These are phyloP conservation scores for Clavariopsis aquatica DNA, from an alignment of 495 filamentous ascomycete species.

Conservation along the genomic window DNA sequence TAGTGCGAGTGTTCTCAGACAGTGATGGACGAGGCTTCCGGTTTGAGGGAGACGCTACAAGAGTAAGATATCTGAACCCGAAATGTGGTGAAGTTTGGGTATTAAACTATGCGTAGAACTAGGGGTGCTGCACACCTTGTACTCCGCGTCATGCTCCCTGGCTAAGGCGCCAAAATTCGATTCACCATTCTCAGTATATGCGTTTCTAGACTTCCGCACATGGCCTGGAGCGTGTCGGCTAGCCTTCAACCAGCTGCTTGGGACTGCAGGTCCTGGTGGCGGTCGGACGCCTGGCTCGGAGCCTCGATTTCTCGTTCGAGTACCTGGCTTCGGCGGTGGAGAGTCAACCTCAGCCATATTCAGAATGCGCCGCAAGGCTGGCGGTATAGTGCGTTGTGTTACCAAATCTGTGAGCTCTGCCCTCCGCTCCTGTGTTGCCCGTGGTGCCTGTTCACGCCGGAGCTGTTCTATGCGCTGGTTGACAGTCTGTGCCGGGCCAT, in stretches of 20 bases:
- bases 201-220: conserved; percentile 28
- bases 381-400: conserved; percentile 53
- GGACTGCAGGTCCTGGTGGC: conserved; percentile 68
- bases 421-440: conserved; percentile 37
- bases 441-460: conserved; percentile 42
- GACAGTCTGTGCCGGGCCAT: conserved; percentile 35
- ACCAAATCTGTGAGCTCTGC: conserved; percentile 40
- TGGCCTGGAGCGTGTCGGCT: conserved; percentile 30
- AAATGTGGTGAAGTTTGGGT: conserved; percentile 46
- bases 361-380: conserved; percentile 60
- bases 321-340: conserved; percentile 60
- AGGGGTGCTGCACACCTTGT: conserved; percentile 33
- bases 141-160: conserved; percentile 13
- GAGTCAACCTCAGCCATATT: conserved; percentile 70
- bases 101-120: conserved; percentile 42
- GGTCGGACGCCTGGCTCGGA: conserved; percentile 42
- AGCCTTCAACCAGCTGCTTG: conserved; percentile 61
- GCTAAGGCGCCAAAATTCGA: conserved; percentile 14
- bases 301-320: conserved; percentile 44
- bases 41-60: conserved; percentile 28
- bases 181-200: background rate
- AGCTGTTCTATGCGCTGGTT: conserved; percentile 47
- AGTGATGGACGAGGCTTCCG: conserved; percentile 58
- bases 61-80: conserved; percentile 18
- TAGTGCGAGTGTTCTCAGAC: conserved; percentile 62